Conservation (phyloP, 2,329 filamentous ascomycete species). For the Neonectria hederae region DNA sequence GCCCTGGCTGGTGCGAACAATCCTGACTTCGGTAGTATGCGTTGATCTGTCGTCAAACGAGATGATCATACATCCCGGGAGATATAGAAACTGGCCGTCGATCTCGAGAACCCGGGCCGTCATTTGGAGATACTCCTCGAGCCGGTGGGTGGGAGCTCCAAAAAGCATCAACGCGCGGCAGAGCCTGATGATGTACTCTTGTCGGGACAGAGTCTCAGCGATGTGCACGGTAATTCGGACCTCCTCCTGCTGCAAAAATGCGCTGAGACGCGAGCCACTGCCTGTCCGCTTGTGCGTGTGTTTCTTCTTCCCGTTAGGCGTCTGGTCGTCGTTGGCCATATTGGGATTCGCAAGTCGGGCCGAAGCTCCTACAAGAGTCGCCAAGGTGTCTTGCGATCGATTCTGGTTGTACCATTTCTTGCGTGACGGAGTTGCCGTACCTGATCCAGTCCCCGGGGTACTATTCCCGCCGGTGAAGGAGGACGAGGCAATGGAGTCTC, state of each 20-base stretch:
- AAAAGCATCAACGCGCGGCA: conserved; percentile 88
- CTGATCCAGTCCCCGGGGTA: conserved; percentile 49
- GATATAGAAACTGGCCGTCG: conserved; percentile 86
- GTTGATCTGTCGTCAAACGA: conserved; percentile 80
- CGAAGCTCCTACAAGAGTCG: conserved; percentile 59
- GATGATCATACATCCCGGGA: conserved; percentile 92
- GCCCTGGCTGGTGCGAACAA: conserved; percentile 67
- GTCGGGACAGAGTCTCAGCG: conserved; percentile 76
- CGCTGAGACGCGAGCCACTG: conserved; percentile 51
- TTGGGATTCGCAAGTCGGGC: conserved; percentile 52
- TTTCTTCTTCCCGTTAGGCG: conserved; percentile 43
- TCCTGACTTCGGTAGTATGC: conserved; percentile 73
- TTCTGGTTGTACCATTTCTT: conserved; percentile 61
- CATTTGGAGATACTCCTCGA: conserved; percentile 91
- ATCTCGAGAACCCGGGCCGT: conserved; percentile 85
- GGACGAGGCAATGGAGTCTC: conserved; percentile 29
- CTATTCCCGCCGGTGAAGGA: conserved; percentile 43
- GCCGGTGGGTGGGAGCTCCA: conserved; percentile 86
- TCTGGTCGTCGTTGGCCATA: conserved; percentile 30
- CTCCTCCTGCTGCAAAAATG: conserved; percentile 55
- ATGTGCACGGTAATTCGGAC: conserved; percentile 61
- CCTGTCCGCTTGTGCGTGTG: conserved; percentile 49
- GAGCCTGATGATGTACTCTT: conserved; percentile 84
- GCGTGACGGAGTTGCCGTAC: conserved; percentile 53
- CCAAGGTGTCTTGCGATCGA: conserved; percentile 57